phyloP scores from a whole-genome alignment of 345 rosid species.

The Brassica juncea region DNA sequence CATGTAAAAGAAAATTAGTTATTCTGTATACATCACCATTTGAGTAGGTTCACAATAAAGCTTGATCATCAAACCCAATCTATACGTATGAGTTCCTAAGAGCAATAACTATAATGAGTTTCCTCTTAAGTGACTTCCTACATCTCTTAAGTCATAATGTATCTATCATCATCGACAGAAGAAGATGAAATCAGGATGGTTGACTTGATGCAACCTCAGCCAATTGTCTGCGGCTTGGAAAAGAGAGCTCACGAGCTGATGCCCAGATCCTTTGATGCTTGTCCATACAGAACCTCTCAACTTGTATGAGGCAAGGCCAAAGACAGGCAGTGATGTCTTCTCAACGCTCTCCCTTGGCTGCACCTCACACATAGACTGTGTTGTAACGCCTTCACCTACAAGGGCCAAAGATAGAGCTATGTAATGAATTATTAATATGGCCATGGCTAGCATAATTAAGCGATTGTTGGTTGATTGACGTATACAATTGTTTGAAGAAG shows the following conservation, averaged over 20 bases:
- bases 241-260: conserved; percentile 51
- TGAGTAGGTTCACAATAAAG: not conserved
- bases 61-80: not conserved
- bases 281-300: conserved; percentile 83
- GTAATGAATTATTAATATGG: not conserved
- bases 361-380: conserved; percentile 31
- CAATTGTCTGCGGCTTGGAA: conserved; percentile 61
- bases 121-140: conserved; percentile 25
- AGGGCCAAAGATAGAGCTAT: conserved; percentile 6
- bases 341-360: conserved; percentile 35
- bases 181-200: conserved; percentile 83
- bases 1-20: not conserved
- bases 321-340: conserved; percentile 55
- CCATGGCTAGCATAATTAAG: not conserved
- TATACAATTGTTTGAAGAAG: not conserved
- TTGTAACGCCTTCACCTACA: conserved; percentile 37
- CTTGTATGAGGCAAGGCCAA: conserved; percentile 86
- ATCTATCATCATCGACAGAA: conserved; percentile 46
- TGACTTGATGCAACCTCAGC: conserved; percentile 60
- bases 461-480: not conserved
- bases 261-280: conserved; percentile 50
- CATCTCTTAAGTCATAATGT: conserved; percentile 14
- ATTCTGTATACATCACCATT: conserved; percentile 5
- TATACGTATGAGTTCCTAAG: conserved; percentile 1
- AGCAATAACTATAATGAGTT: conserved; percentile 1